phyloP scores from a whole-genome alignment of 1,139 yeast species.

The Nakaseomyces uthaithaninus region DNA sequence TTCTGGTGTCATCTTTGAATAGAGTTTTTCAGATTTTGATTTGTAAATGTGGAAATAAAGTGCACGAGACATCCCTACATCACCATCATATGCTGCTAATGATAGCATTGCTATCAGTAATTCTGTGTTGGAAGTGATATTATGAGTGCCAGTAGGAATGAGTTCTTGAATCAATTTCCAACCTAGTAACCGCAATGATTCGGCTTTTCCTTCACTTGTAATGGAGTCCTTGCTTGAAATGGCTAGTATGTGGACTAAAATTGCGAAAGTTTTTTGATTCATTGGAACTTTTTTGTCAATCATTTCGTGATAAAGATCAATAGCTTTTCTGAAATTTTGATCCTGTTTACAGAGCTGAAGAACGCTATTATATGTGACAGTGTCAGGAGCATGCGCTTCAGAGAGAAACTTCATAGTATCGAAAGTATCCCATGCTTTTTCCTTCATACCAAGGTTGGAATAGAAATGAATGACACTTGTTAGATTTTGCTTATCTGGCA shows the following conservation, averaged over 20 bases:
- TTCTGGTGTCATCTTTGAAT: conserved; percentile 21
- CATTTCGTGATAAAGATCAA: conserved; percentile 75
- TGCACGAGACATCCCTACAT: conserved; percentile 65
- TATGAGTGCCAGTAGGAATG: conserved; percentile 32
- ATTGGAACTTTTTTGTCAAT: conserved; percentile 37
- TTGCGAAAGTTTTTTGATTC: conserved; percentile 45
- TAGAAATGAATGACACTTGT: conserved; percentile 62
- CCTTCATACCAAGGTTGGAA: conserved; percentile 45
- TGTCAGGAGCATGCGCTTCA: conserved; percentile 53
- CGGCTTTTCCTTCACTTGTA: conserved; percentile 27
- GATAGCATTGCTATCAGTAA: conserved; percentile 64
- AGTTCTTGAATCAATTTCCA: conserved; percentile 76
- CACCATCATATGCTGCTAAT: conserved; percentile 72
- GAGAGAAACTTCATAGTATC: conserved; percentile 81
- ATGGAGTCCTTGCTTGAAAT: conserved; percentile 52
- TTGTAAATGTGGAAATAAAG: conserved; percentile 42
- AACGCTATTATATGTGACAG: conserved; percentile 60
- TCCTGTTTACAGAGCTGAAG: conserved; percentile 57
- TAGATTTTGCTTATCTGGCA: conserved; percentile 52
- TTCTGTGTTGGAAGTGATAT: conserved; percentile 38
- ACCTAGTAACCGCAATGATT: conserved; percentile 33
- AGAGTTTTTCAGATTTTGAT: conserved; percentile 9
- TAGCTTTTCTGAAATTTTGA: conserved; percentile 58
- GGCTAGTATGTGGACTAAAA: conserved; percentile 64
- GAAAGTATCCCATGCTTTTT: conserved; percentile 64